Evolutionary conservation across 495 filamentous ascomycete species (phyloP), one percentile per base, ranked within the genome.

Genomic region (Penicillium mononematosum): DNA sequence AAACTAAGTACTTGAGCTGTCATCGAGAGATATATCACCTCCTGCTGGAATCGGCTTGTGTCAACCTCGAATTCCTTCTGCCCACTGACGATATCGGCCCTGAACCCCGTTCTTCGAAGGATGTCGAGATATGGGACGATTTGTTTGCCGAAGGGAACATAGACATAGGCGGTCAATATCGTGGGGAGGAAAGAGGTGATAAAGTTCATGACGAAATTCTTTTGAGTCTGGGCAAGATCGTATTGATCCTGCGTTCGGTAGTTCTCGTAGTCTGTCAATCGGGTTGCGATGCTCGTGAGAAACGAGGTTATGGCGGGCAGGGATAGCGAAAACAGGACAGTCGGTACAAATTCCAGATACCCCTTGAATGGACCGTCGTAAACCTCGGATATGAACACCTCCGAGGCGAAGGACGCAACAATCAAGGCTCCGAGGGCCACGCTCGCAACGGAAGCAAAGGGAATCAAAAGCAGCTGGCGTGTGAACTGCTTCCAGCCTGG

Each of bases 201-300:
- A 68, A 97, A 95, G 75, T 96, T 96, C 67, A 98, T 81, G 16
- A 97, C 83, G 65, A 98, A 97, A 12, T 92, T 85, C 74, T 98
- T 98, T 53, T 85, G 81, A 3, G 92, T 91, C 64, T 96, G 83
- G 1, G 92, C 86, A 4, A 85, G 79, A 58, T 94, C 86, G 63
- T 96, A 90, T 17, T 84, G 79, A 56, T 90, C 89, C 25, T 85
- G 78, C 0, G 91, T 96, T 60, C 92, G 88, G 73, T 96, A 94
- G 68, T 98, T 98, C 59, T 98, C 94, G 55, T 83, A 83, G 19
- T 94, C 81, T 19, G 88, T 96, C 27, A 98, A 78, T 38, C 75
- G 78, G 8, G 86, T 85, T 11, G 94, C 94, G 59, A 94, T 80
- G 22, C 70, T 76, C 3, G 88, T 92, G 17, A 98, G 78, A 25